A percentile compares a stretch with the other conserved stretches of the same genome.
These are phyloP conservation scores for Strobilomyces confusus DNA, from an alignment of 768 basidiomycete species.

Conservation along the genomic window DNA sequence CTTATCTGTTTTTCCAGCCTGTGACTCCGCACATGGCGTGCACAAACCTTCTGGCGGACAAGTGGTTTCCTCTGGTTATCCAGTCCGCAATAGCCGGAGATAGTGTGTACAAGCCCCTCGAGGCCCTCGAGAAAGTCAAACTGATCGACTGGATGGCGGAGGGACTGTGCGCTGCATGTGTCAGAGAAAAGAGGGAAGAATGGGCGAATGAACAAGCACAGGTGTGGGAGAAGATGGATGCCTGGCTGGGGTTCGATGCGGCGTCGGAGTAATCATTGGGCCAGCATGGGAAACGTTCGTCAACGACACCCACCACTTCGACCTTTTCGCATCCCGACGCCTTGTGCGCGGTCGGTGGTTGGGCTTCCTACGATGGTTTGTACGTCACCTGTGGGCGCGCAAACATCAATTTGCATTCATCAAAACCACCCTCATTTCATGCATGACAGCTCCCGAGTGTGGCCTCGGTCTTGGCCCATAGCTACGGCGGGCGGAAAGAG, in stretches of 20 bases:
- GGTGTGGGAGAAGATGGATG: slow-evolving; percentile 60
- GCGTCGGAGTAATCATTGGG: slow-evolving; percentile 9
- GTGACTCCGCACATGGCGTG: slow-evolving; percentile 71
- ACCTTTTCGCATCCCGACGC: neutral
- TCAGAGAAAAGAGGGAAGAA: slow-evolving; percentile 55
- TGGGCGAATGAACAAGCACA: slow-evolving; percentile 58
- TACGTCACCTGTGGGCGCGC: no score
- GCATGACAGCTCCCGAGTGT: neutral
- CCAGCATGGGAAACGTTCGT: neutral
- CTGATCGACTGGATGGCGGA: slow-evolving; percentile 52
- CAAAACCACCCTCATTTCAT: neutral
- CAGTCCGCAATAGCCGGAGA: slow-evolving; percentile 57
- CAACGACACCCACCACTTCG: neutral
- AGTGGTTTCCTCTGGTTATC: slow-evolving; percentile 71
- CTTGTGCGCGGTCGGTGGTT: neutral
- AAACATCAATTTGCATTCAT: no score
- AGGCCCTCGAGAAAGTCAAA: slow-evolving; percentile 62
- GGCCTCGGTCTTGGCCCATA: neutral
- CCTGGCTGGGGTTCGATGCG: slow-evolving; percentile 42
- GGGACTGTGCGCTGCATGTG: slow-evolving; percentile 59
- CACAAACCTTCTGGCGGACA: slow-evolving; percentile 66
- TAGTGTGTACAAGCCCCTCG: slow-evolving; percentile 67
- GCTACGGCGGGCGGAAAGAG: neutral
- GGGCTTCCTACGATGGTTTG: no score
- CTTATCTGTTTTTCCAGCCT: slow-evolving; percentile 24